phyloP scores from a whole-genome alignment of 345 rosid species.

The Eucalyptus rudis region DNA sequence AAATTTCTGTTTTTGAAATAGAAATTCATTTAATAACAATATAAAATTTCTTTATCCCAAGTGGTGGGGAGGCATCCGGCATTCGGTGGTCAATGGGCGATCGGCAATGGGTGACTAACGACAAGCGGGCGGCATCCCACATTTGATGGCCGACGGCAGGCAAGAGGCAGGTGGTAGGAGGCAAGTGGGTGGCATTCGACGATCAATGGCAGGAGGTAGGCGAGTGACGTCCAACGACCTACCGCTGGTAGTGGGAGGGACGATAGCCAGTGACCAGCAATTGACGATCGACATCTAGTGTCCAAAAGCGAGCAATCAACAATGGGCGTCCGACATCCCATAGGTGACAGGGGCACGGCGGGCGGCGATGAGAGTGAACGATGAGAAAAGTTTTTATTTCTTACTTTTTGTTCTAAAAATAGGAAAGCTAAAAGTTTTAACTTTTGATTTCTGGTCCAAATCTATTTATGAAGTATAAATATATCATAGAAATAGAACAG shows the following conservation, averaged over 20 bases:
- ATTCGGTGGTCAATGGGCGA: rapidly evolving
- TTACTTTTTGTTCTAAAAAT: too few relatives aligned
- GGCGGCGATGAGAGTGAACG: rapidly evolving
- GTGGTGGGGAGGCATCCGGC: too few relatives aligned
- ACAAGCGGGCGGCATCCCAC: rapidly evolving
- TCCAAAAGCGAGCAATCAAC: rapidly evolving
- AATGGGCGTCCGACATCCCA: rapidly evolving
- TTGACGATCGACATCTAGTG: rapidly evolving
- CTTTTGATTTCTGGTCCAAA: rapidly evolving
- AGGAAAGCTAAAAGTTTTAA: too few relatives aligned
- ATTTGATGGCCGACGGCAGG: rapidly evolving
- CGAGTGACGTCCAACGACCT: rapidly evolving
- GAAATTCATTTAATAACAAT: too few relatives aligned
- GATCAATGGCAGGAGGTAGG: rapidly evolving
- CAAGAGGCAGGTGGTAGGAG: too few relatives aligned
- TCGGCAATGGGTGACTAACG: rapidly evolving
- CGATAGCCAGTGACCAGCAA: rapidly evolving
- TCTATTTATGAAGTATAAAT: too few relatives aligned
- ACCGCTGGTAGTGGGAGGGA: rapidly evolving
- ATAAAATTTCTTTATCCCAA: too few relatives aligned
- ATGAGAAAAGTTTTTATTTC: too few relatives aligned
- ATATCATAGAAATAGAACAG: too few relatives aligned
- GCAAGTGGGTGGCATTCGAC: too few relatives aligned
- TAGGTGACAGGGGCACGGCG: rapidly evolving
- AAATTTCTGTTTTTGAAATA: rapidly evolving